Evolutionary conservation across 257 asterid species (phyloP).

Genomic region (Salvia miltiorrhiza): DNA sequence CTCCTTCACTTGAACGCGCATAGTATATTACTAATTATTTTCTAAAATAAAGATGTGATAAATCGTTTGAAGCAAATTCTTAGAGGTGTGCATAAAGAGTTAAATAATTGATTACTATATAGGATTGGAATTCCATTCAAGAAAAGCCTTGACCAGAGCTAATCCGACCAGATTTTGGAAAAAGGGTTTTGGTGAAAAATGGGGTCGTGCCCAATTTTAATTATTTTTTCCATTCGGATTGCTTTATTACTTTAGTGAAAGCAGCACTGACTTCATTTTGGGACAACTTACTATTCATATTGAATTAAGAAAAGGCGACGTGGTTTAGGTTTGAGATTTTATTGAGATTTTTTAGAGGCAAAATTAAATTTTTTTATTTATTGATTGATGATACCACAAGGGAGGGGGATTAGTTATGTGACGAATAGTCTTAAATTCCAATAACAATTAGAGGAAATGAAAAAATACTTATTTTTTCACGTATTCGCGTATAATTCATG

Average conservation of each 20-base stretch:
- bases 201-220: conserved; percentile 16
- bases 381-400: neutral
- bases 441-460: no score
- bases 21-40: neutral
- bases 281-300: conserved; percentile 20
- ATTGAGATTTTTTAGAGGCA: neutral
- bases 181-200: neutral
- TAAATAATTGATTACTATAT: neutral
- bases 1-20: no score
- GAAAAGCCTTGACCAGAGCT: neutral
- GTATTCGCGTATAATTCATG: no score
- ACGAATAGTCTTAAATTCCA: no score
- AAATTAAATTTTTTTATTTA: neutral
- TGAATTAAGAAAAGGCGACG: neutral
- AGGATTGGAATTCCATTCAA: neutral
- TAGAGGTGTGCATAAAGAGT: neutral
- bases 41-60: neutral
- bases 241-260: conserved; percentile 35
- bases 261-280: conserved; percentile 19
- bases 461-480: no score
- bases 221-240: neutral
- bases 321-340: neutral
- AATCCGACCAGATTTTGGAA: conserved; percentile 9
- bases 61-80: no score
- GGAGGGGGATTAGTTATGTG: neutral